Conservation (phyloP, 352 stramenopile species). For the Phytophthora cryptogea region DNA sequence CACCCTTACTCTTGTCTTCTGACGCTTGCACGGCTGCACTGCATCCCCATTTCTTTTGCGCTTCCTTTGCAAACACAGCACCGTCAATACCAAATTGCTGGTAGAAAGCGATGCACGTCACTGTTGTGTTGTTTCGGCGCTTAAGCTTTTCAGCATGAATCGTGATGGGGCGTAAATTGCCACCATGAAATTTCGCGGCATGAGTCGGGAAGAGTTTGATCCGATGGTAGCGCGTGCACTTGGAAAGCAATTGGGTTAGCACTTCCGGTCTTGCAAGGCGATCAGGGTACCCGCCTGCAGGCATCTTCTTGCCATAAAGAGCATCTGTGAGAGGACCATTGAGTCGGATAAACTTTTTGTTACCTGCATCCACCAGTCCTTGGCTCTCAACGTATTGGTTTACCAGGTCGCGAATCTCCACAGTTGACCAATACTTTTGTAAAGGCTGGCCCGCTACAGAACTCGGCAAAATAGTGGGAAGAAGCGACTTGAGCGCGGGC, state of each 20-base stretch:
- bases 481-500: constrained; percentile 58
- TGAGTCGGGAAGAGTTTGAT: constrained; percentile 75
- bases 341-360: constrained; percentile 75
- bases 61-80: constrained; percentile 71
- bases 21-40: constrained; percentile 56
- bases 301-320: constrained; percentile 72
- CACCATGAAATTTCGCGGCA: constrained; percentile 62
- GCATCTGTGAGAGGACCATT: constrained; percentile 72
- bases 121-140: constrained; percentile 67
- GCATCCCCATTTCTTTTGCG: constrained; percentile 85
- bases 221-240: constrained; percentile 71
- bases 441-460: constrained; percentile 25
- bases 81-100: constrained; percentile 83
- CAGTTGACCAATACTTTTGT: constrained; percentile 57
- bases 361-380: constrained; percentile 52
- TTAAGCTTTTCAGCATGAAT: constrained; percentile 76
- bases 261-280: constrained; percentile 63
- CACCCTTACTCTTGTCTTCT: constrained; percentile 63
- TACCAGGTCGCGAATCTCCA: constrained; percentile 65
- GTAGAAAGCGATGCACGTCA: constrained; percentile 76
- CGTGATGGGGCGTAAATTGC: constrained; percentile 59
- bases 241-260: constrained; percentile 52
- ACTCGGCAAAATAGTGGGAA: constrained; percentile 34
- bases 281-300: constrained; percentile 58
- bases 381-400: constrained; percentile 63